Evolutionary conservation across 2,329 filamentous ascomycete genomes (phyloP).

Genomic region (Aspergillus pseudoviridinutans): DNA sequence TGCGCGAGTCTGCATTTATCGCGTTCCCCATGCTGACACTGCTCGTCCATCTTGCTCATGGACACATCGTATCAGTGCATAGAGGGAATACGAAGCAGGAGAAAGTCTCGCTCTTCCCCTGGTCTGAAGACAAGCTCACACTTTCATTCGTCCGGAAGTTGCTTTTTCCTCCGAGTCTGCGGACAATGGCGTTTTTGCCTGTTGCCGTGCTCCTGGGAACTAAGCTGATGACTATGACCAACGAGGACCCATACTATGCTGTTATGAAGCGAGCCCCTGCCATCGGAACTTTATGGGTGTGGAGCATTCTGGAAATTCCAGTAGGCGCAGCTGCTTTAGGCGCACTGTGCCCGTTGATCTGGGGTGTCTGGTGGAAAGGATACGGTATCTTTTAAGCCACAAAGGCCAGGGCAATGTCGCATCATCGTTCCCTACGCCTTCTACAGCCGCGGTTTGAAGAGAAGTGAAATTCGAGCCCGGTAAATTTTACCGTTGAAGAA

Average conservation of each 20-base stretch:
- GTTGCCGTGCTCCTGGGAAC: constrained; percentile 53
- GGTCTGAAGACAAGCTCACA: constrained; percentile 21
- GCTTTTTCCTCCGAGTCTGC: constrained; percentile 30
- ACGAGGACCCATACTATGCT: constrained; percentile 73
- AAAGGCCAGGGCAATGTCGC: neutral
- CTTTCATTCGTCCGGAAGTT: constrained; percentile 25
- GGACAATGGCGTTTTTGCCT: constrained; percentile 33
- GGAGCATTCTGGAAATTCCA: constrained; percentile 84
- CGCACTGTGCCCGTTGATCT: constrained; percentile 48
- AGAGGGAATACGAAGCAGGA: constrained; percentile 7
- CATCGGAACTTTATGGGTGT: constrained; percentile 85
- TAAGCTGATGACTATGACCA: constrained; percentile 78
- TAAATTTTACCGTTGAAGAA: neutral
- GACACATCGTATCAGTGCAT: constrained; percentile 38
- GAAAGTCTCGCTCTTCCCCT: constrained; percentile 22
- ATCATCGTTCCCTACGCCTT: neutral
- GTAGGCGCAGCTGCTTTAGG: constrained; percentile 61
- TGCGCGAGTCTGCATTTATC: constrained; percentile 34
- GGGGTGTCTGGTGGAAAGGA: constrained; percentile 51
- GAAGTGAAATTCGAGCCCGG: too few relatives aligned
- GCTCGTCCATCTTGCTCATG: constrained; percentile 43
- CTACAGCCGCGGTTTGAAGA: neutral
- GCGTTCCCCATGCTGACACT: constrained; percentile 42
- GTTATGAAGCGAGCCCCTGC: constrained; percentile 92
- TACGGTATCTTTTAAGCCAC: constrained; percentile 41